Base-by-base conservation (phyloP, 1,284 basidiomycete species). In the Malassezia sp. region DNA sequence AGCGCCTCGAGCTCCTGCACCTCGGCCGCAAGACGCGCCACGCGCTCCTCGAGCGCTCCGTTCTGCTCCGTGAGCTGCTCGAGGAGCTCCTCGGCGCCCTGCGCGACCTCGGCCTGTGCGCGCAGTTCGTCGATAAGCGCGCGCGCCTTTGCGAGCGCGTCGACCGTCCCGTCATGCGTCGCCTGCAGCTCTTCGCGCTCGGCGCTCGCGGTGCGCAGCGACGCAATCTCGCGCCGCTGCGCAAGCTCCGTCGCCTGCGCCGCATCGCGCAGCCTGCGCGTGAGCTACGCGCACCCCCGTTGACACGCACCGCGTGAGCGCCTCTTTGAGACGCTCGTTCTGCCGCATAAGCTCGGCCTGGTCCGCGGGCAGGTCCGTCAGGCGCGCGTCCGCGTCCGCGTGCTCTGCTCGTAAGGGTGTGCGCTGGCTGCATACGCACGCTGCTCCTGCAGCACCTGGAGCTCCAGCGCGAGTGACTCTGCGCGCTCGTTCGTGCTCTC, bases 1-100 rank as follows among this genome's bases (percentile, higher is more conserved):
- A 97, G 78, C 11, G 90, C 81, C 66, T 97, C 91, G 12, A 95
- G 79, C 64, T 97, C 91, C 66, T 96, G 91, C 41, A 96, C 88
- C 0, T 84, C 85, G 44, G 85, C 82, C 5, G 84, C 79, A 83
- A 96, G 89, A 72, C 93, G 87, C 64, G 96, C 91, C 56, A 96
- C 44, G 18, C 86, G 79, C 85, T 91, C 85, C 85, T 64, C 26
- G 26, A 61, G 42, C 45, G 50, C 79, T 18, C 95, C 76, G 68
- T 96, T 97, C 20, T 88, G 80, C 65, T 96, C 93, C 0, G 91
- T 96, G 28, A 99, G 76, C 63, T 89, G 83, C 34, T 95, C 88
- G 5, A 97, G 79, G 77, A 99, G 83, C 54, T 97, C 93, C 70
- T 97, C 90, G 0, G 89, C 88, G 15, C 85, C 86, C 2, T 93